Conservation (phyloP, 2,329 filamentous ascomycete genomes). For the Cladophialophora yegresii region DNA sequence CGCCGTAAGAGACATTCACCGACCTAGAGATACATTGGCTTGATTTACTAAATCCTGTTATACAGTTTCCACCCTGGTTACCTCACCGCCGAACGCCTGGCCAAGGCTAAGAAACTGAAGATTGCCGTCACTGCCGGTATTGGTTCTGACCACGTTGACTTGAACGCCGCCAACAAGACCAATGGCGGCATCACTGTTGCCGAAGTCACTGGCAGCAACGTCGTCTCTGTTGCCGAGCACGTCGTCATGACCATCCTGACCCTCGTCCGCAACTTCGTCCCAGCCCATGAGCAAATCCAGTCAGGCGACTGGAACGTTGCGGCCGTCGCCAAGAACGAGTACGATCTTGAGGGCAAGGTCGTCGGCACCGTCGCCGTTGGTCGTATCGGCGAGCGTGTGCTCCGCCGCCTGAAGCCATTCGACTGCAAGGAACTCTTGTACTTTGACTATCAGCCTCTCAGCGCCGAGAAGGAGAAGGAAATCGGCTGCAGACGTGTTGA, state of each 20-base stretch:
- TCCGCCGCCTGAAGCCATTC: conserved; percentile 92
- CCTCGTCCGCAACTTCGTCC: conserved; percentile 97
- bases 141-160: conserved; percentile 96
- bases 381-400: conserved; percentile 96
- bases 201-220: conserved; percentile 97
- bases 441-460: conserved; percentile 98
- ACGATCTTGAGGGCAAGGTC: conserved; percentile 94
- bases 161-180: conserved; percentile 95
- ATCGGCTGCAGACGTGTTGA: conserved; percentile 92
- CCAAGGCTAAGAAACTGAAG: conserved; percentile 99
- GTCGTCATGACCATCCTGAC: conserved; percentile 98
- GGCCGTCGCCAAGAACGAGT: conserved; percentile 96
- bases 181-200: conserved; percentile 97
- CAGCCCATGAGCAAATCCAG: conserved; percentile 90
- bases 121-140: conserved; percentile 95
- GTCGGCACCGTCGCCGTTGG: conserved; percentile 97
- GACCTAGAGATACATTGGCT: not conserved
- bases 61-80: conserved; percentile 96
- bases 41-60: conserved; percentile 16
- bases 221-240: conserved; percentile 98
- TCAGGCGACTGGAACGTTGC: conserved; percentile 93
- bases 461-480: conserved; percentile 83
- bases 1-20: conserved; percentile 64
- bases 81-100: conserved; percentile 91
- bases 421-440: conserved; percentile 99